phyloP scores from a whole-genome alignment of 2,329 filamentous ascomycete genomes.

The Hypoxylon sp. region DNA sequence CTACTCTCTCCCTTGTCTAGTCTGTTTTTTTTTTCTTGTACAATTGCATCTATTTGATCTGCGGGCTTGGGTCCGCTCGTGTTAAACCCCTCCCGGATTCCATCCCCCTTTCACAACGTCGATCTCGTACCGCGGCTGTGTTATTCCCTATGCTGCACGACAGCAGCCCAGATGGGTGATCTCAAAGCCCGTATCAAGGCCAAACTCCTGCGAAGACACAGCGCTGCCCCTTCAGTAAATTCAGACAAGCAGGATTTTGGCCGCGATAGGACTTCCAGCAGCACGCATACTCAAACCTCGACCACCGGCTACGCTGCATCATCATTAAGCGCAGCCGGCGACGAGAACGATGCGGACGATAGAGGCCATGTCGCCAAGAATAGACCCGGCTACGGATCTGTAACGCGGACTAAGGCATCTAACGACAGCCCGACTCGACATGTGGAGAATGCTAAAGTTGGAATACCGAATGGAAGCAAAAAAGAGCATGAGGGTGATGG shows the following conservation, averaged over 20 bases:
- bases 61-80: neutral
- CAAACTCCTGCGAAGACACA: constrained; percentile 59
- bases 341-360: constrained; percentile 35
- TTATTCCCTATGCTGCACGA: constrained; percentile 21
- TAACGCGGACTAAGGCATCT: constrained; percentile 1
- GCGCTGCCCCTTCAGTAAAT: constrained; percentile 53
- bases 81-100: neutral
- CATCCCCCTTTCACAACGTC: neutral
- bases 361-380: constrained; percentile 18
- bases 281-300: constrained; percentile 44
- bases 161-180: constrained; percentile 56
- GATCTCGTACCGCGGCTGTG: neutral
- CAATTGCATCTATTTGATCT: neutral
- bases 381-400: constrained; percentile 11
- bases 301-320: constrained; percentile 45
- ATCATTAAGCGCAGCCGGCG: constrained; percentile 38
- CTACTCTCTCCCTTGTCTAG: neutral
- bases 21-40: constrained; percentile 6
- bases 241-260: constrained; percentile 51
- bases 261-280: constrained; percentile 45
- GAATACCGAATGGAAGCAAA: constrained; percentile 2
- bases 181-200: constrained; percentile 61
- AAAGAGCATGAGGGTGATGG: neutral
- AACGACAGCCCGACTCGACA: constrained; percentile 7
- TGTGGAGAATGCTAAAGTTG: constrained; percentile 8